These are phyloP conservation scores for Teunomyces panamensis DNA, from an alignment of 805 yeast species.

Conservation along the genomic window DNA sequence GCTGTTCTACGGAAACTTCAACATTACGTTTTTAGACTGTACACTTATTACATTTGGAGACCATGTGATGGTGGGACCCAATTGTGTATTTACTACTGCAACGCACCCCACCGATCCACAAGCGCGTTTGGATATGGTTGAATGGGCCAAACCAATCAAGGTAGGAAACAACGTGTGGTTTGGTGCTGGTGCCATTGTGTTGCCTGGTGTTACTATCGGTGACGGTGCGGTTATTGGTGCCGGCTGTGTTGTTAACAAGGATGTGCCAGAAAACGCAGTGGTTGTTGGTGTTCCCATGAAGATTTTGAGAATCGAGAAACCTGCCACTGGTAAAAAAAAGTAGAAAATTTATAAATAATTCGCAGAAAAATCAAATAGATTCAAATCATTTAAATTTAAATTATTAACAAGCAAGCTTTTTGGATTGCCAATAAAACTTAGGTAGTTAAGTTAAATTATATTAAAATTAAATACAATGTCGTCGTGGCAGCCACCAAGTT, in stretches of 20 bases:
- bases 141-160: conserved; percentile 53
- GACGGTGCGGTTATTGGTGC: conserved; percentile 63
- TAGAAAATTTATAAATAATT: not conserved
- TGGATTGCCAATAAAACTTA: too few species aligned
- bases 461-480: too few species aligned
- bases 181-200: conserved; percentile 51
- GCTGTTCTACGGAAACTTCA: conserved; percentile 59
- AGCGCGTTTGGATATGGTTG: conserved; percentile 42
- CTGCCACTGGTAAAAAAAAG: conserved; percentile 15
- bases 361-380: not conserved
- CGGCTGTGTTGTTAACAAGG: conserved; percentile 60
- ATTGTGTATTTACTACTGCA: conserved; percentile 57
- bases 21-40: conserved; percentile 54
- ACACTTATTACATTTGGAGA: conserved; percentile 60
- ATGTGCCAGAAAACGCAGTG: conserved; percentile 52
- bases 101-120: conserved; percentile 59
- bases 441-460: too few species aligned
- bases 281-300: conserved; percentile 66
- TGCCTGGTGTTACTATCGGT: conserved; percentile 69
- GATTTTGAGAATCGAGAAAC: conserved; percentile 34
- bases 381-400: not conserved
- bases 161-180: conserved; percentile 71
- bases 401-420: not conserved
- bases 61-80: conserved; percentile 61
- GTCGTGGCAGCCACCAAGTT: conserved; percentile 11